phyloP scores from a whole-genome alignment of 495 filamentous ascomycete species.

The Tuber brumale region DNA sequence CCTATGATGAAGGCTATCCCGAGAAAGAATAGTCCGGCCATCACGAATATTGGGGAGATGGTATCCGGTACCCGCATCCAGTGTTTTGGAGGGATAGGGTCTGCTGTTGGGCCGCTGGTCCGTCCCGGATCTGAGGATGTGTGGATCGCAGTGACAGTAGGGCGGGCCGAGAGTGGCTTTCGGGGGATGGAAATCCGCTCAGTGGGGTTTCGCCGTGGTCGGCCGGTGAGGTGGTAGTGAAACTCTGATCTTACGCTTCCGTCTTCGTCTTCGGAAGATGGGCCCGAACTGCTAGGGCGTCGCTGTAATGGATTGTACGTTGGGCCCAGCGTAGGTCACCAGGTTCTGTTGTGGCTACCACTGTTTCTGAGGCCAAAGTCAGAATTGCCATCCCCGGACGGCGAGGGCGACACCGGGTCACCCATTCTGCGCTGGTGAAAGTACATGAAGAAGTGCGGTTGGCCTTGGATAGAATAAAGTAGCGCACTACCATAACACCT shows the following conservation, averaged over 20 bases:
- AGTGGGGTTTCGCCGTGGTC: background rate
- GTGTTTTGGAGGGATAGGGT: background rate
- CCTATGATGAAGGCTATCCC: background rate
- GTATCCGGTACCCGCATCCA: background rate
- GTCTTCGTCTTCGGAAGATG: background rate
- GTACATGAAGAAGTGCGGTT: background rate
- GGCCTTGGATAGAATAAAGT: background rate
- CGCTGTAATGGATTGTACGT: background rate
- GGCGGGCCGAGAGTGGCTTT: background rate
- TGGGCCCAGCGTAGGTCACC: background rate
- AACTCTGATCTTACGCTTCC: background rate
- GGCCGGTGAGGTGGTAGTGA: background rate
- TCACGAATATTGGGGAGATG: background rate
- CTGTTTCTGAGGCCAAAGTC: background rate
- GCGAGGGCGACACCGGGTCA: background rate
- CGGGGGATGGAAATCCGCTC: background rate
- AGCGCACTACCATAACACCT: background rate
- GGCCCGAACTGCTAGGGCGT: background rate
- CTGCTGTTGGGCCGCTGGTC: background rate
- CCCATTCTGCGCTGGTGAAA: background rate
- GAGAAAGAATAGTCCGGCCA: background rate
- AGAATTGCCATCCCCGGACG: background rate
- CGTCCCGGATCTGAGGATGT: background rate
- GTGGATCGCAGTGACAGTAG: background rate
- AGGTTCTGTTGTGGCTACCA: background rate